Conservation (phyloP, 108 stramenopile genomes). For the Skeletonema costatum region DNA sequence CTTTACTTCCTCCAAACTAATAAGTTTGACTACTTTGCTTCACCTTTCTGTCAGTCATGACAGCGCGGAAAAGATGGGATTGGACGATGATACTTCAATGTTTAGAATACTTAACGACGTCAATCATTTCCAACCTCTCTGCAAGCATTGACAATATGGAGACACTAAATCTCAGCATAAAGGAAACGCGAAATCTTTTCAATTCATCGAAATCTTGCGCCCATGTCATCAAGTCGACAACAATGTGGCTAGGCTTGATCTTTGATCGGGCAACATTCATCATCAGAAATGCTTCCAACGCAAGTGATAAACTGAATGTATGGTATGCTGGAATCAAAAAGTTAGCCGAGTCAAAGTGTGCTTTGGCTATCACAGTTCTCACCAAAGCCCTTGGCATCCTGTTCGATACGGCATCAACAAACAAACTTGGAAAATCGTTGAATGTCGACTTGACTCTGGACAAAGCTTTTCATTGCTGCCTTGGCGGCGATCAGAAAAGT, state of each 20-base stretch:
- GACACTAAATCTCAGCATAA: conserved; percentile 11
- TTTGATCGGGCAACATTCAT: conserved; percentile 23
- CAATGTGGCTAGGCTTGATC: conserved; percentile 23
- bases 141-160: conserved; percentile 16
- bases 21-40: conserved; percentile 19
- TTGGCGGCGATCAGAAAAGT: conserved; percentile 22
- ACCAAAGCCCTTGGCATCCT: conserved; percentile 21
- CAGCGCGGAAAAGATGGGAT: conserved; percentile 17
- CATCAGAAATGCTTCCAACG: background rate
- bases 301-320: background rate
- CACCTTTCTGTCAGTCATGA: conserved; percentile 22
- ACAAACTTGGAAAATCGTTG: conserved; percentile 3
- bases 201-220: conserved; percentile 18
- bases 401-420: conserved; percentile 6
- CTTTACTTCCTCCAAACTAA: conserved; percentile 27
- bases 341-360: conserved; percentile 8
- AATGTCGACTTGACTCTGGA: conserved; percentile 9
- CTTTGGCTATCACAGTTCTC: conserved; percentile 25
- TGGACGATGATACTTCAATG: conserved; percentile 27
- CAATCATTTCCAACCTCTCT: conserved; percentile 31
- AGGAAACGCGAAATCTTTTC: background rate
- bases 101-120: conserved; percentile 27
- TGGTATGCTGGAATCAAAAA: conserved; percentile 10
- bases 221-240: conserved; percentile 23
- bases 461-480: conserved; percentile 28